Conservation (phyloP, 441 rosid genomes). For the Populus hybrid region DNA sequence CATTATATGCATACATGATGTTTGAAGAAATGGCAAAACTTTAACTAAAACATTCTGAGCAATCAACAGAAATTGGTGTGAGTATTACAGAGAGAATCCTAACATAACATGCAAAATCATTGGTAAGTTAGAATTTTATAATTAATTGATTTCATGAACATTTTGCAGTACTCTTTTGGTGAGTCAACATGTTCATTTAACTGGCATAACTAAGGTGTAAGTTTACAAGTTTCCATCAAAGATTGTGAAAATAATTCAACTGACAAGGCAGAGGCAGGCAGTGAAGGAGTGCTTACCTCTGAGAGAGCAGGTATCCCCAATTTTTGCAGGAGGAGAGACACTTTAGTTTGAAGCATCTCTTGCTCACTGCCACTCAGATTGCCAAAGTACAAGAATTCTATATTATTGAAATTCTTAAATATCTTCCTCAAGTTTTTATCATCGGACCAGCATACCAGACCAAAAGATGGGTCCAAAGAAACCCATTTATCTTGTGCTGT, state of each 20-base stretch:
- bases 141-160: not conserved
- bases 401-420: slow-evolving; percentile 52
- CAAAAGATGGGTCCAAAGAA: slow-evolving; percentile 80
- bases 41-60: not conserved
- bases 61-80: not conserved
- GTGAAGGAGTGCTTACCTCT: slow-evolving; percentile 42
- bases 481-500: slow-evolving; percentile 83
- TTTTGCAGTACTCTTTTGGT: not conserved
- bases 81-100: not conserved
- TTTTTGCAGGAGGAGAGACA: slow-evolving; percentile 52
- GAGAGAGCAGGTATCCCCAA: slow-evolving; percentile 86
- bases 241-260: not conserved
- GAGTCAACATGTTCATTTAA: not conserved
- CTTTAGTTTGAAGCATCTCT: slow-evolving; percentile 53
- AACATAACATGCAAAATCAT: not conserved
- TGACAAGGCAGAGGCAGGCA: not conserved
- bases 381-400: slow-evolving; percentile 72
- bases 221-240: not conserved
- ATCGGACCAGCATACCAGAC: slow-evolving; percentile 90
- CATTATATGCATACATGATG: not conserved
- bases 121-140: not conserved
- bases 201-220: not conserved
- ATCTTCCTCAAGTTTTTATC: slow-evolving; percentile 57
- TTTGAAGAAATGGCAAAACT: not conserved
- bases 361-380: slow-evolving; percentile 41